These are phyloP conservation scores for Colletotrichum godetiae DNA, from an alignment of 2,329 filamentous ascomycete genomes.

Conservation along the genomic window DNA sequence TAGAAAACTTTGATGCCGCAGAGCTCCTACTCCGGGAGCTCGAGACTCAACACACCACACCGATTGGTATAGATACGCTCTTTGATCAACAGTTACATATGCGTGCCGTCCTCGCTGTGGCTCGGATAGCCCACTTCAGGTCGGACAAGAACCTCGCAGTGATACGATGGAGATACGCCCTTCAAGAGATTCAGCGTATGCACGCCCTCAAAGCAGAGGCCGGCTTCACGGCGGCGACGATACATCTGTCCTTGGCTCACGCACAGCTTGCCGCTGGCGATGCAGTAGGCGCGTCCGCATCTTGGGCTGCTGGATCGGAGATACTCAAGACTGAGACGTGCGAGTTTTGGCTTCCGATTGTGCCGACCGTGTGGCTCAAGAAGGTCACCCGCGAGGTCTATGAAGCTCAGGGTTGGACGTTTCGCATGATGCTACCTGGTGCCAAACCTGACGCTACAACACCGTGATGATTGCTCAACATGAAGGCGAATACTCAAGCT, in stretches of 20 bases:
- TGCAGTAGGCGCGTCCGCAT: slow-evolving; percentile 8
- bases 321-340: slow-evolving; percentile 39
- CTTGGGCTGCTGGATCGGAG: slow-evolving; percentile 40
- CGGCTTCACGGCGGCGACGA: slow-evolving; percentile 41
- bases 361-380: slow-evolving; percentile 44
- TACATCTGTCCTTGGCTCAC: slow-evolving; percentile 44
- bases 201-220: slow-evolving; percentile 38
- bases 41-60: slow-evolving; percentile 24
- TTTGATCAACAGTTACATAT: slow-evolving; percentile 47
- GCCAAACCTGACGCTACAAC: slow-evolving; percentile 39
- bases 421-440: slow-evolving; percentile 46
- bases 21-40: slow-evolving; percentile 35
- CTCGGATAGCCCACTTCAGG: slow-evolving; percentile 33
- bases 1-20: slow-evolving; percentile 33
- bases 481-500: background rate
- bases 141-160: slow-evolving; percentile 28
- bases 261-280: slow-evolving; percentile 40
- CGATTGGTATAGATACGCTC: slow-evolving; percentile 42
- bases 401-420: slow-evolving; percentile 42
- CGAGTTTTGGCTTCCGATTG: slow-evolving; percentile 45
- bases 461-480: background rate
- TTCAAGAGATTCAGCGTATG: slow-evolving; percentile 38
- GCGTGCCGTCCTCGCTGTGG: slow-evolving; percentile 41
- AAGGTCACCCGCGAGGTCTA: slow-evolving; percentile 42
- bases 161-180: slow-evolving; percentile 36